Conservation (phyloP, 495 filamentous ascomycete species). For the Daldinia childiae region DNA sequence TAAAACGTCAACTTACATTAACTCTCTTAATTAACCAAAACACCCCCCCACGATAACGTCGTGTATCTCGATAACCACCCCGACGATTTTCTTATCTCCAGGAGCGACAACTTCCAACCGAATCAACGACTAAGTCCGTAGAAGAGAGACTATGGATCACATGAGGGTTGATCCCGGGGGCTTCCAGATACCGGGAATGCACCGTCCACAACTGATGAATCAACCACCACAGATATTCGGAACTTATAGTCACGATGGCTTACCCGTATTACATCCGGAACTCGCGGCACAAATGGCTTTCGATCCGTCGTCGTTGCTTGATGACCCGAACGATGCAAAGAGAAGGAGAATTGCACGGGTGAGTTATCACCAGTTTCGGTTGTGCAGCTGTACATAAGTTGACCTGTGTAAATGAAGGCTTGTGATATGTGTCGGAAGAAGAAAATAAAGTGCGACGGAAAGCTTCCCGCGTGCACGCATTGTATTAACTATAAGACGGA, state of each 20-base stretch:
- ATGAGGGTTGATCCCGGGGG: constrained; percentile 47
- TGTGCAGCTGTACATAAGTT: constrained; percentile 14
- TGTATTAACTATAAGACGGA: constrained; percentile 99
- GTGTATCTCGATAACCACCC: constrained; percentile 16
- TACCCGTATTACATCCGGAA: constrained; percentile 65
- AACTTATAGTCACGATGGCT: constrained; percentile 66
- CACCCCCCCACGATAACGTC: constrained; percentile 21
- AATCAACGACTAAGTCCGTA: background rate
- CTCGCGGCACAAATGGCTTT: constrained; percentile 69
- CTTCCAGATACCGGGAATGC: constrained; percentile 61
- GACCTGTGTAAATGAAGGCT: constrained; percentile 63
- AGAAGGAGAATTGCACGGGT: constrained; percentile 92
- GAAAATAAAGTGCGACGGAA: constrained; percentile 99
- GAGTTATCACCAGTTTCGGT: constrained; percentile 41
- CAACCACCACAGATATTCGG: constrained; percentile 77
- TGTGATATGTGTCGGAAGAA: constrained; percentile 99
- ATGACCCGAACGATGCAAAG: constrained; percentile 87
- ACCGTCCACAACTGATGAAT: constrained; percentile 68
- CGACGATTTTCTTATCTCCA: background rate
- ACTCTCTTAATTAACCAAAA: background rate
- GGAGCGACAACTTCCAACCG: constrained; percentile 16
- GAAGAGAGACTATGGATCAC: constrained; percentile 55
- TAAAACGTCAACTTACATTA: constrained; percentile 31
- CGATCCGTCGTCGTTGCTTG: constrained; percentile 62
- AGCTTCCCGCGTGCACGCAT: constrained; percentile 93